These are phyloP conservation scores for Mycena maculata DNA, from an alignment of 768 basidiomycete genomes.

Conservation along the genomic window DNA sequence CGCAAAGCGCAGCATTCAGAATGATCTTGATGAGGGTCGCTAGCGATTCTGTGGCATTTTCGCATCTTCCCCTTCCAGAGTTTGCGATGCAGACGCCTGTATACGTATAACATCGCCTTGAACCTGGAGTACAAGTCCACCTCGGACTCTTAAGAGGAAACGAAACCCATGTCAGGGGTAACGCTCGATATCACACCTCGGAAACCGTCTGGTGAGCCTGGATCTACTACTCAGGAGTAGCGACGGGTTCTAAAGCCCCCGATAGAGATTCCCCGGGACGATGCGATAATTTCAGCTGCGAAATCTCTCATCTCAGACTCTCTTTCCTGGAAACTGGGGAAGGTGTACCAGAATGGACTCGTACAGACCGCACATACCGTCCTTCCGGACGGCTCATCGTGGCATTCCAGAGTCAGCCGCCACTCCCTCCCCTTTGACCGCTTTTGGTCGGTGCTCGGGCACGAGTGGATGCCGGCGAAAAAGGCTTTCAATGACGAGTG, in stretches of 20 bases:
- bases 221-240: not conserved
- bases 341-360: not conserved
- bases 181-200: conserved; percentile 1
- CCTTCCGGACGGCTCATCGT: conserved; percentile 7
- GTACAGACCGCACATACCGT: conserved; percentile 2
- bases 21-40: no score
- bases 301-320: not conserved
- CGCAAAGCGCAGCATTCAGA: no score
- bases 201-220: conserved; percentile 6
- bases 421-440: conserved; percentile 12
- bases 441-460: conserved; percentile 17
- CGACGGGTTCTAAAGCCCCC: not conserved
- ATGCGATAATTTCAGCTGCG: conserved; percentile 8
- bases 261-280: conserved; percentile 10
- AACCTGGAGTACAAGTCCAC: no score
- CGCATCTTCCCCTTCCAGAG: no score
- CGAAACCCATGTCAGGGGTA: not conserved
- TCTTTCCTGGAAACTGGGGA: conserved; percentile 13
- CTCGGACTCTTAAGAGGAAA: no score
- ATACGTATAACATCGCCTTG: no score
- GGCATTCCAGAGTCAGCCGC: conserved; percentile 11
- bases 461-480: conserved; percentile 11
- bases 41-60: no score
- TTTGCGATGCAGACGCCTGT: no score
- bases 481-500: conserved; percentile 21